phyloP scores from a whole-genome alignment of 192 early-diverging fungal genomes.

The Gonapodya prolifera region DNA sequence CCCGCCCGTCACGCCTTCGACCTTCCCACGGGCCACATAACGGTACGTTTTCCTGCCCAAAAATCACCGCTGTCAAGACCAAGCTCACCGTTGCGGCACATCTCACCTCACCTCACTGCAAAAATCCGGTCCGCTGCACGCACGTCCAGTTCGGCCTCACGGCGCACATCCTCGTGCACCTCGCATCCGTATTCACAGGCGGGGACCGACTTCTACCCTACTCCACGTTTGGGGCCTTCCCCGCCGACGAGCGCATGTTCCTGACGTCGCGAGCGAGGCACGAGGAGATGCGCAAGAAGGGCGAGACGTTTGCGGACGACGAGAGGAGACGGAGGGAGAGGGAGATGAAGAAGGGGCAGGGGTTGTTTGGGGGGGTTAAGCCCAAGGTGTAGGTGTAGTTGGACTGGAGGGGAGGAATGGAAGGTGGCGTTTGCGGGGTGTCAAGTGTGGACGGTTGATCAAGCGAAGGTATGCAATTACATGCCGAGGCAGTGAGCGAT shows the following conservation, averaged over 20 bases:
- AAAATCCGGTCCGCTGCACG: too few relatives aligned
- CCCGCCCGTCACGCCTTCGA: not conserved
- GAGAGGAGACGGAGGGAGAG: not conserved
- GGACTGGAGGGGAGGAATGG: too few relatives aligned
- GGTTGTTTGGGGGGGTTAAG: not conserved
- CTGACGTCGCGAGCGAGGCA: not conserved
- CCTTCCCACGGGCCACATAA: not conserved
- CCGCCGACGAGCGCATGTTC: not conserved
- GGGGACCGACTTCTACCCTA: not conserved
- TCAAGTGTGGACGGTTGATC: too few relatives aligned
- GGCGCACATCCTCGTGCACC: slow-evolving; percentile 5
- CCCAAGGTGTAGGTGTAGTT: not conserved
- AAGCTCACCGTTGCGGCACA: too few relatives aligned
- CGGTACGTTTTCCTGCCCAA: not conserved
- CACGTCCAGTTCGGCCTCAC: not conserved
- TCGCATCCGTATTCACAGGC: not conserved
- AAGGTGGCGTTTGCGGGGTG: too few relatives aligned
- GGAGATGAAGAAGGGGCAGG: not conserved
- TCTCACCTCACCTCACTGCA: too few relatives aligned
- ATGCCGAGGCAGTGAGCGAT: too few relatives aligned
- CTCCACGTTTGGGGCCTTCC: not conserved
- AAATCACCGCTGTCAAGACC: not conserved
- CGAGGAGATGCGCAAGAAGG: not conserved
- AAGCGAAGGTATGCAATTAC: too few relatives aligned
- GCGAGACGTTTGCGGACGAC: slow-evolving; percentile 3